Evolutionary conservation across 768 basidiomycete species (phyloP).

Genomic region (Galerina marginata): DNA sequence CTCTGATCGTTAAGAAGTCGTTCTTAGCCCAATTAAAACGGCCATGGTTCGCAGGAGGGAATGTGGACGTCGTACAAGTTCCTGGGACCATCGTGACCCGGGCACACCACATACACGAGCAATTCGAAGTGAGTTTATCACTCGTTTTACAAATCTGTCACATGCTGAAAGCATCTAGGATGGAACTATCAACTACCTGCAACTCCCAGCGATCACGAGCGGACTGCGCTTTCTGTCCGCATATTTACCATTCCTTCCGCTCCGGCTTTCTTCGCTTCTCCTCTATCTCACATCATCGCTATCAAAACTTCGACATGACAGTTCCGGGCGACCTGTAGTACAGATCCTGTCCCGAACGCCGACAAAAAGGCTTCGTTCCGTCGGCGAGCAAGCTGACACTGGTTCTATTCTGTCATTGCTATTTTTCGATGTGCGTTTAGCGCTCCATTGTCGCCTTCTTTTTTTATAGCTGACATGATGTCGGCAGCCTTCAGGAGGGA

Average conservation of each 20-base stretch:
- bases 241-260: constrained; percentile 79
- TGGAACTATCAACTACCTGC: constrained; percentile 84
- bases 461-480: constrained; percentile 1
- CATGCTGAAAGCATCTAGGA: constrained; percentile 51
- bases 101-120: constrained; percentile 64
- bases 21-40: constrained; percentile 66
- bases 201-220: constrained; percentile 76
- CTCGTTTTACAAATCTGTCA: constrained; percentile 4
- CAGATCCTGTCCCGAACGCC: constrained; percentile 72
- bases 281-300: constrained; percentile 65
- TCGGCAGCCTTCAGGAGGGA: constrained; percentile 63
- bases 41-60: constrained; percentile 88
- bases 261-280: constrained; percentile 73
- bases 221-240: constrained; percentile 79
- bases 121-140: constrained; percentile 67
- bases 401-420: constrained; percentile 69
- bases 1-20: constrained; percentile 73
- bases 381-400: constrained; percentile 71
- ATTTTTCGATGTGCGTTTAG: constrained; percentile 61
- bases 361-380: constrained; percentile 50
- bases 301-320: constrained; percentile 63
- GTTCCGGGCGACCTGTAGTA: constrained; percentile 61
- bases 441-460: constrained; percentile 11
- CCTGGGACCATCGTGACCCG: constrained; percentile 74
- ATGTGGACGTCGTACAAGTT: constrained; percentile 83